A percentile compares a stretch with the other conserved stretches of the same genome.
Conservation (phyloP, 306 rosid species). For the Citrullus colocynthis region DNA sequence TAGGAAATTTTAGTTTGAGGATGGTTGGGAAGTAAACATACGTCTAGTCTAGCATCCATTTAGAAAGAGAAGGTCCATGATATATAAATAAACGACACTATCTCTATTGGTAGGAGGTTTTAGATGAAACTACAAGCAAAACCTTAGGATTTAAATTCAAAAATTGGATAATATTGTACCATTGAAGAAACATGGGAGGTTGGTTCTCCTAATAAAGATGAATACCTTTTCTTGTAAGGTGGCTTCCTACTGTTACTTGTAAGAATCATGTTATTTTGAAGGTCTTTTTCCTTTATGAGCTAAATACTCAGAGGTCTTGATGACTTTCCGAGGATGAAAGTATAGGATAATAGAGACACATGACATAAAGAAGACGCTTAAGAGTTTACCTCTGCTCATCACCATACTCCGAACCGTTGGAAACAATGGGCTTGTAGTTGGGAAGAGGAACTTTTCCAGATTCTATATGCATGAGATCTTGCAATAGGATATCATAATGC, state of each 20-base stretch:
- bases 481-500: slow-evolving; percentile 70
- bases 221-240: neutral
- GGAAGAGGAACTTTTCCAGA: slow-evolving; percentile 63
- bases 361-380: neutral
- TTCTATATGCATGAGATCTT: slow-evolving; percentile 65
- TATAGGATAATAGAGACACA: neutral
- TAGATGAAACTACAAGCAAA: neutral
- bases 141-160: neutral
- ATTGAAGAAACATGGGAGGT: neutral
- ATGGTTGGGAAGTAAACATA: neutral
- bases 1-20: neutral
- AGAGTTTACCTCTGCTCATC: slow-evolving; percentile 44
- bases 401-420: slow-evolving; percentile 20
- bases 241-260: neutral
- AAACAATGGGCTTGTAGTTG: slow-evolving; percentile 29
- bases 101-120: neutral
- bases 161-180: neutral
- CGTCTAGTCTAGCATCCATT: neutral
- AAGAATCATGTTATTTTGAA: neutral
- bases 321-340: neutral
- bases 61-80: too few species aligned
- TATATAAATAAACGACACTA: too few species aligned
- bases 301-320: neutral
- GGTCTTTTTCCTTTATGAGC: neutral
- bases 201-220: neutral